Conservation (phyloP, 2,329 filamentous ascomycete species). For the Parascedosporium putredinis region DNA sequence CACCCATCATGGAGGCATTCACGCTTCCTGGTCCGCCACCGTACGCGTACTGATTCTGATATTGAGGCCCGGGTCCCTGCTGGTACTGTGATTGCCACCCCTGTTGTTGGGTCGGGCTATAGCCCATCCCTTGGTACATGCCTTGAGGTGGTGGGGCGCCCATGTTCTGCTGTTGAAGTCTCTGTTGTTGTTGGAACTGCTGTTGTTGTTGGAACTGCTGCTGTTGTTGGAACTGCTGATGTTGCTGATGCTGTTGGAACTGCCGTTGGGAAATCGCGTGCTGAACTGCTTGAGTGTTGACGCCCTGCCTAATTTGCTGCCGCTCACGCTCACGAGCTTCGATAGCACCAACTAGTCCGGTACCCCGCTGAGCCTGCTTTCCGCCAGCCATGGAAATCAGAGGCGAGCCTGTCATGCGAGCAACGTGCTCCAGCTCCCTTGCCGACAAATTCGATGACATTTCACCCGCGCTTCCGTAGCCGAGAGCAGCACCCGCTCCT, state of each 20-base stretch:
- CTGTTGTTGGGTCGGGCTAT: not conserved
- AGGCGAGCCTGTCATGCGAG: slow-evolving; percentile 67
- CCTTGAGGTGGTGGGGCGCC: not conserved
- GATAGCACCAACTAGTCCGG: slow-evolving; percentile 67
- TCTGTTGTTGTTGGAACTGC: slow-evolving; percentile 18
- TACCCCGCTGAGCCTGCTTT: slow-evolving; percentile 38
- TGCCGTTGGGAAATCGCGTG: slow-evolving; percentile 62
- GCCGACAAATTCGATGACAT: slow-evolving; percentile 58
- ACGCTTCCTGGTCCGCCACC: not conserved
- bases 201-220: slow-evolving; percentile 23
- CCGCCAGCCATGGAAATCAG: slow-evolving; percentile 56
- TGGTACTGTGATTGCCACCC: not conserved
- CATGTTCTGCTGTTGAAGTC: no score
- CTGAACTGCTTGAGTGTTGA: slow-evolving; percentile 61
- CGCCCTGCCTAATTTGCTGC: slow-evolving; percentile 56
- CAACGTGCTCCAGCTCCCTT: slow-evolving; percentile 81
- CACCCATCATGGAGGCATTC: not conserved
- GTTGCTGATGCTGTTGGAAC: slow-evolving; percentile 37
- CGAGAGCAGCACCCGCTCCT: slow-evolving; percentile 40
- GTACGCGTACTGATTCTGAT: not conserved
- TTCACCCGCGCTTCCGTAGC: slow-evolving; percentile 22
- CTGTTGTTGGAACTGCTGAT: slow-evolving; percentile 25
- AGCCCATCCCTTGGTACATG: slow-evolving; percentile 1
- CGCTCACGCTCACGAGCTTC: slow-evolving; percentile 71
- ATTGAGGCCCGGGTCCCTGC: not conserved